Evolutionary conservation across 192 early-diverging fungal species (phyloP), one percentile per base, ranked within the genome.

Genomic region (Backusella tuberculispora): DNA sequence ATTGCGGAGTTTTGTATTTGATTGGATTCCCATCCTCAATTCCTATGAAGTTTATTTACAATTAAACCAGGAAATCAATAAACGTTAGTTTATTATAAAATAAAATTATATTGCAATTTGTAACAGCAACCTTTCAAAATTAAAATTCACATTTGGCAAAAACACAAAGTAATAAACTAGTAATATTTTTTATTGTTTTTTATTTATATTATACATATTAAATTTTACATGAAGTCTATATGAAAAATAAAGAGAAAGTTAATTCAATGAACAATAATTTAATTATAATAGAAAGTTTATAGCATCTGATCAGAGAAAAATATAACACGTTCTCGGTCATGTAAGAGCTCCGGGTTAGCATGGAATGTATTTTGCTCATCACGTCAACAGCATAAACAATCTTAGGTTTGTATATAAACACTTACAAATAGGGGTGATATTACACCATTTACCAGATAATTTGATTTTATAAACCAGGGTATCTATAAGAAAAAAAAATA

Each of bases 291-390:
- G 53, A 60, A 60, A 60, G 53, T 60, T 60, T 60, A 60, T 12
- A 60, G 53, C 53, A 60, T 60, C 53, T 60, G 53, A 60, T 60
- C 53, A 60, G 53, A 60, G 53, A 60, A 60, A 60, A 13, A 60
- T 34, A 60, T 60, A 19, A 60, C 53, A 60, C 53, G 53, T 60
- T 60, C 53, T 60, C 53, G 53, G 53, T 60, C 53, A 60, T 60
- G 53, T 24, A 60, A 14, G 53, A 60, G 53, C 53, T 60, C 53
- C 53, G 53, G 12, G 53, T 60, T 60, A 60, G 53, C 53, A 60
- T 60, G 53, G 53, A 60, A 60, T 60, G 53, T 60, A 60, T 24
- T 60, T 60, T 24, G 21, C 53, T 60, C 53, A 60, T 60, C 53
- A 60, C 53, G 21, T 60, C 53, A 60, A 24, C 53, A 13, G 21